Base-by-base conservation (phyloP, 1,284 basidiomycete species). In the Limonomyces culmigenus region DNA sequence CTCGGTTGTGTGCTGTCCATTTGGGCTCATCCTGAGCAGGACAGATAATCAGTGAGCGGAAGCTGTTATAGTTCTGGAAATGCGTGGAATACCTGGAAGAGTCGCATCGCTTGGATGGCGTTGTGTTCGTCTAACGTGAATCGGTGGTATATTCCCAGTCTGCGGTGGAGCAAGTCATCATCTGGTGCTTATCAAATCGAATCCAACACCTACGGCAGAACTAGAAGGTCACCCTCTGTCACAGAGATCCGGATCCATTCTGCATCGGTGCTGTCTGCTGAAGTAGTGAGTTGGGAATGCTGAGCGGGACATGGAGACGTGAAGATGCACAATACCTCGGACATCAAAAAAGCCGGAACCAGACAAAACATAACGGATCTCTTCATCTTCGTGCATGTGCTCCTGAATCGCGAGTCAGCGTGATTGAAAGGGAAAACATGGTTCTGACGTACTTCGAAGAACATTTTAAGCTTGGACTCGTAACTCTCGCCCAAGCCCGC, bases 301-400 rank as follows among this genome's bases (percentile, higher is more conserved):
- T 4, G 13, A 10, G 11, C 12, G 6, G 2, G 19, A 5, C n/a
- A 6, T 20, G 10, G 13, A 32, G 31, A n/a, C 19, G 0, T 12
- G 25, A 5, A 18, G 16, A 38, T 29, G 5, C 31, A 3, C 35
- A 68, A 42, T 41, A 78, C 80, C 77, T 41, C 83, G 67, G 20
- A 88, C 67, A 43, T 89, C 86, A 48, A 91, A 92, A 62, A 74
- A 93, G 0, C 86, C 86, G 32, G 70, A 74, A 5, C 87, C 88
- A 1, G 67, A 65, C 29, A 84, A 62, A 43, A 91, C 75, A 50
- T 83, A 93, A 13, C 87, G 66, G 45, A 89, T 89, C 56, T 91
- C 87, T 52, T 91, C 86, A 46, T 91, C 87, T 54, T 91, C 85
- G 46, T 91, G 87, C 58, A 91, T 66, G 47, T 89, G 85, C 48